A percentile compares a stretch with the other conserved stretches of the same genome.
phyloP scores from a whole-genome alignment of 306 rosid species.

The Cucurbita argyrosperma region DNA sequence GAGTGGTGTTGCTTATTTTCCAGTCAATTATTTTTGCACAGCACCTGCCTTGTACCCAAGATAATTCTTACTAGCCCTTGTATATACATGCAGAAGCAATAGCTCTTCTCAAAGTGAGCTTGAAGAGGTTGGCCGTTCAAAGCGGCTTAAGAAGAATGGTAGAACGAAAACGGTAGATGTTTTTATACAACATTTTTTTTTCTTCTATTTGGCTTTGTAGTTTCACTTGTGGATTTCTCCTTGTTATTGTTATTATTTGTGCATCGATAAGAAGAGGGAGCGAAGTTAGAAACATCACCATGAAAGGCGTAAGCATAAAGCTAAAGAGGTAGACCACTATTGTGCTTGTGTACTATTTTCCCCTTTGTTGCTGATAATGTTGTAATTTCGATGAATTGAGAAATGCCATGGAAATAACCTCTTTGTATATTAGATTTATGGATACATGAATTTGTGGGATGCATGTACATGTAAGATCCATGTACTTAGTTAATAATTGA shows the following conservation, averaged over 20 bases:
- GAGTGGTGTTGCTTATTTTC: neutral
- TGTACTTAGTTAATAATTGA: too few relatives aligned
- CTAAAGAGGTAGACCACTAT: constrained; percentile 60
- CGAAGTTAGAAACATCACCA: constrained; percentile 50
- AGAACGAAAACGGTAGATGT: constrained; percentile 51
- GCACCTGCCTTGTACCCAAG: neutral
- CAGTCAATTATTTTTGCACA: neutral
- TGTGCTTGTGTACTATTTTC: neutral
- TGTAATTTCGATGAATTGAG: neutral
- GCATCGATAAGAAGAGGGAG: constrained; percentile 47
- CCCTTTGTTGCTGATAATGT: neutral
- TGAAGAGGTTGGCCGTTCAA: constrained; percentile 50
- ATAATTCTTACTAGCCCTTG: neutral
- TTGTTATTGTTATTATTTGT: neutral
- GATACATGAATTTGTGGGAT: too few relatives aligned
- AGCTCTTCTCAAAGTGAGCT: constrained; percentile 61
- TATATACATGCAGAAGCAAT: constrained; percentile 26
- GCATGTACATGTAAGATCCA: too few relatives aligned
- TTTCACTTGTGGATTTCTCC: neutral
- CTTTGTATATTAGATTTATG: neutral
- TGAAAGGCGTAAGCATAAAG: constrained; percentile 49
- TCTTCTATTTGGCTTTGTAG: neutral
- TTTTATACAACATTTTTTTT: neutral
- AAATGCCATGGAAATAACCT: neutral
- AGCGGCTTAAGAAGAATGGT: constrained; percentile 70